A percentile compares a stretch with the other conserved stretches of the same genome.
Evolutionary conservation across 441 rosid species (phyloP).

Genomic region (Pelargonium cotyledonis): DNA sequence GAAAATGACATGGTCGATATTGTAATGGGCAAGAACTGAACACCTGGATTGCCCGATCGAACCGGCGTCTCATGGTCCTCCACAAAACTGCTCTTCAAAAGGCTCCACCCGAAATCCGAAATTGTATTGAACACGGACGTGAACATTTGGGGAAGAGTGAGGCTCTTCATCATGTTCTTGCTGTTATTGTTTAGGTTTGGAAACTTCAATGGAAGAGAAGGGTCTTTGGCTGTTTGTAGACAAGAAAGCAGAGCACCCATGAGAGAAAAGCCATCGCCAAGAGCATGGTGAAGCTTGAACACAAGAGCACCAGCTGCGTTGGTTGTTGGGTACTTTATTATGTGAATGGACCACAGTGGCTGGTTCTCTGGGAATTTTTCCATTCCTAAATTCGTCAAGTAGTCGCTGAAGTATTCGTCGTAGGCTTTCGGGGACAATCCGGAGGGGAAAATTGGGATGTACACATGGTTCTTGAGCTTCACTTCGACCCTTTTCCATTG

Average conservation of each 20-base stretch:
- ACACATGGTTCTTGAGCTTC: constrained; percentile 34
- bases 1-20: constrained; percentile 28
- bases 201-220: constrained; percentile 37
- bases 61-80: constrained; percentile 31
- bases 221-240: constrained; percentile 34
- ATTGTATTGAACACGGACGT: constrained; percentile 21
- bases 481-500: constrained; percentile 39
- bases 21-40: constrained; percentile 29
- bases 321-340: constrained; percentile 37
- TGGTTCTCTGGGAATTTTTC: constrained; percentile 30
- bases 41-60: constrained; percentile 27
- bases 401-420: constrained; percentile 24
- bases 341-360: constrained; percentile 45
- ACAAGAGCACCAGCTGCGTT: constrained; percentile 30
- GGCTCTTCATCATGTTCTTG: background rate
- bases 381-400: constrained; percentile 26
- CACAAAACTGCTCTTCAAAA: constrained; percentile 28
- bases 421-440: constrained; percentile 29
- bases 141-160: background rate
- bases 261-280: constrained; percentile 47
- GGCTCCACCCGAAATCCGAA: constrained; percentile 31
- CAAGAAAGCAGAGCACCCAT: constrained; percentile 53
- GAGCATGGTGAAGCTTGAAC: constrained; percentile 50
- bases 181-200: constrained; percentile 15
- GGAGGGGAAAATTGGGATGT: constrained; percentile 24